A percentile compares a stretch with the other conserved stretches of the same genome.
Evolutionary conservation across 2,329 filamentous ascomycete genomes (phyloP).

Genomic region (Penicillium sp.): DNA sequence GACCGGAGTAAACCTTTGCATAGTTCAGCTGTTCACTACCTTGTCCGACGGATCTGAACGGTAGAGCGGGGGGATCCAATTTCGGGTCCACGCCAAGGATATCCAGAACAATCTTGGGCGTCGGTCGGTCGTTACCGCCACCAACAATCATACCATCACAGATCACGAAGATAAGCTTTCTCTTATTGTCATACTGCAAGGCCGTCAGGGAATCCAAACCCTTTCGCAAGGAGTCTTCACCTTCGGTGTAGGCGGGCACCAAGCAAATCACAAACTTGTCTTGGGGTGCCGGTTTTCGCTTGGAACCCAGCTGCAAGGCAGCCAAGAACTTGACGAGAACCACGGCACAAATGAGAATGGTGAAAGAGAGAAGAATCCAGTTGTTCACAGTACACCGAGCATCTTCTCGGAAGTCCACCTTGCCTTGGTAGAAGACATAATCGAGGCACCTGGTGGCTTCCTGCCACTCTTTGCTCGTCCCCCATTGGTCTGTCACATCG

Average conservation of each 20-base stretch:
- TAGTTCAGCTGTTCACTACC: constrained; percentile 95
- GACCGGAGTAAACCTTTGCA: constrained; percentile 95
- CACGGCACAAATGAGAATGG: constrained; percentile 77
- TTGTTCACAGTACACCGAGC: constrained; percentile 83
- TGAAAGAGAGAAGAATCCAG: constrained; percentile 84
- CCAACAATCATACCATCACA: constrained; percentile 99
- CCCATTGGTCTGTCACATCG: constrained; percentile 71
- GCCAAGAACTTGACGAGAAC: constrained; percentile 88
- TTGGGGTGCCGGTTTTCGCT: constrained; percentile 82
- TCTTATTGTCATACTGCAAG: constrained; percentile 95
- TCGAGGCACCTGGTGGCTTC: constrained; percentile 80
- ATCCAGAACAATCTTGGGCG: constrained; percentile 91
- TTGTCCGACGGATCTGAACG: constrained; percentile 88
- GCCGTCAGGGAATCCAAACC: constrained; percentile 92
- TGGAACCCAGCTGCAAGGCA: constrained; percentile 89
- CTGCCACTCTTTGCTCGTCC: constrained; percentile 51
- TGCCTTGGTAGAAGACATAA: constrained; percentile 79
- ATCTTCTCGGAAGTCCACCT: constrained; percentile 77
- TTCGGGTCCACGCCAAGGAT: constrained; percentile 97
- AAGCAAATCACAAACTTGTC: constrained; percentile 99
- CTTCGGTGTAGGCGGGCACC: constrained; percentile 96
- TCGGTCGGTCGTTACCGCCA: constrained; percentile 94
- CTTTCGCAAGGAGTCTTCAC: constrained; percentile 90
- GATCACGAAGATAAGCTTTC: constrained; percentile 87
- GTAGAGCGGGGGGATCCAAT: constrained; percentile 88